Conservation (phyloP, 257 asterid genomes). For the Cordia subcordata region DNA sequence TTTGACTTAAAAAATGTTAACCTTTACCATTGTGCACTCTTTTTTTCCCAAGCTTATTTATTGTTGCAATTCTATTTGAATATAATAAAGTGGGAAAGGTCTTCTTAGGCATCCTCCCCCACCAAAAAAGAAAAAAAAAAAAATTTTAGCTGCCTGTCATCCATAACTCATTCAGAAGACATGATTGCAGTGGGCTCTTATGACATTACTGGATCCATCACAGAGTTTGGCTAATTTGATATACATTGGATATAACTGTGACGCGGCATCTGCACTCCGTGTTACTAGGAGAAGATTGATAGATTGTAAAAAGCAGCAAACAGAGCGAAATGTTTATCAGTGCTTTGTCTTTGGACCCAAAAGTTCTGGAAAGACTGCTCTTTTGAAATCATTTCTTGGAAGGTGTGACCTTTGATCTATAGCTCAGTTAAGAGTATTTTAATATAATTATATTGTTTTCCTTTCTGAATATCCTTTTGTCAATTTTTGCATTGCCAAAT, state of each 20-base stretch:
- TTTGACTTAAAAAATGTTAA: slow-evolving; percentile 1
- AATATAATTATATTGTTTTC: too few relatives aligned
- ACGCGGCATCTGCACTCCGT: slow-evolving; percentile 73
- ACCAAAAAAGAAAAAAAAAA: too few relatives aligned
- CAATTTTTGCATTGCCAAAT: not conserved
- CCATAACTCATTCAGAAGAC: slow-evolving; percentile 28
- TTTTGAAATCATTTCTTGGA: slow-evolving; percentile 71
- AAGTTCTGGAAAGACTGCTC: slow-evolving; percentile 77
- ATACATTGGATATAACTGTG: slow-evolving; percentile 77
- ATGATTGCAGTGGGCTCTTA: slow-evolving; percentile 89
- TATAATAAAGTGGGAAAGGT: not conserved
- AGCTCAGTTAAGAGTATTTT: slow-evolving; percentile 2
- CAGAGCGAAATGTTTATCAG: slow-evolving; percentile 76
- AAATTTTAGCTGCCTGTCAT: slow-evolving; percentile 19
- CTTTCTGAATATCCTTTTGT: too few relatives aligned
- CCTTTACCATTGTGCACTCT: not conserved
- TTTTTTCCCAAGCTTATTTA: not conserved
- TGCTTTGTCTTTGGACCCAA: slow-evolving; percentile 94
- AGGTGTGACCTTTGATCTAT: slow-evolving; percentile 46
- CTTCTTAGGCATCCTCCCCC: slow-evolving; percentile 9
- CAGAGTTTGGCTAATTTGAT: slow-evolving; percentile 87
- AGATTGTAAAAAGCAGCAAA: slow-evolving; percentile 72
- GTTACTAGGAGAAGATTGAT: slow-evolving; percentile 69
- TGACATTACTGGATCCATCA: slow-evolving; percentile 86
- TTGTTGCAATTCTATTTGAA: not conserved